Conservation (phyloP, 2,329 filamentous ascomycete species). For the Chaetomium sp. region DNA sequence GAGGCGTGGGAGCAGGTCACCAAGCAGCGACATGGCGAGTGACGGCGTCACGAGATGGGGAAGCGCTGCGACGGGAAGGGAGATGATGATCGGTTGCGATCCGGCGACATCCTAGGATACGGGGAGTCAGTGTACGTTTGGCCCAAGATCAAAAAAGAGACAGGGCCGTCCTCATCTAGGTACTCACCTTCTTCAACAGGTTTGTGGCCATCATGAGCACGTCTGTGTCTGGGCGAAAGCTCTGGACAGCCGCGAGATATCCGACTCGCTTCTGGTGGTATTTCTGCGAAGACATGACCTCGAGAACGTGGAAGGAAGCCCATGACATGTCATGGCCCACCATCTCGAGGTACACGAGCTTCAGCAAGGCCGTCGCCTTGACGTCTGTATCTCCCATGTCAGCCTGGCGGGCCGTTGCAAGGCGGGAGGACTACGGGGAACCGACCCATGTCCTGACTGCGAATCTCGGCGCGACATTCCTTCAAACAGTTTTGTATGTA, state of each 20-base stretch:
- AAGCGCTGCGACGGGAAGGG: slow-evolving; percentile 80
- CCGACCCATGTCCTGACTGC: slow-evolving; percentile 84
- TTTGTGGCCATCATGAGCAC: slow-evolving; percentile 98
- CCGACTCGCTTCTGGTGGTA: slow-evolving; percentile 93
- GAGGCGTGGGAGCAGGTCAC: slow-evolving; percentile 78
- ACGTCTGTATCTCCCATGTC: slow-evolving; percentile 53
- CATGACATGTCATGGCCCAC: slow-evolving; percentile 99
- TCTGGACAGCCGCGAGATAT: slow-evolving; percentile 92
- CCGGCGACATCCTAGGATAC: slow-evolving; percentile 61
- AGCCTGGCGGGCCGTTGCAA: slow-evolving; percentile 8
- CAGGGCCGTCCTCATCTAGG: too few relatives aligned
- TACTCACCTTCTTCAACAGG: slow-evolving; percentile 73
- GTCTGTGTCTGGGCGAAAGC: slow-evolving; percentile 90
- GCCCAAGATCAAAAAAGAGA: slow-evolving; percentile 25
- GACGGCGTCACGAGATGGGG: slow-evolving; percentile 92
- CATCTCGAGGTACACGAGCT: slow-evolving; percentile 98
- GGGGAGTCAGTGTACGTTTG: slow-evolving; percentile 2
- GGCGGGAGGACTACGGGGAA: slow-evolving; percentile 15
- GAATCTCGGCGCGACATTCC: slow-evolving; percentile 92
- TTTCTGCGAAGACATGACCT: slow-evolving; percentile 96
- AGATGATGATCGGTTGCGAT: slow-evolving; percentile 67
- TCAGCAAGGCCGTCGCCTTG: slow-evolving; percentile 91
- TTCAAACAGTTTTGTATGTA: slow-evolving; percentile 91
- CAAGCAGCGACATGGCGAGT: slow-evolving; percentile 80
- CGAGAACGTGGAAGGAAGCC: slow-evolving; percentile 96